Conservation (phyloP, 208 protist genomes). For the Crithidia expoeki region DNA sequence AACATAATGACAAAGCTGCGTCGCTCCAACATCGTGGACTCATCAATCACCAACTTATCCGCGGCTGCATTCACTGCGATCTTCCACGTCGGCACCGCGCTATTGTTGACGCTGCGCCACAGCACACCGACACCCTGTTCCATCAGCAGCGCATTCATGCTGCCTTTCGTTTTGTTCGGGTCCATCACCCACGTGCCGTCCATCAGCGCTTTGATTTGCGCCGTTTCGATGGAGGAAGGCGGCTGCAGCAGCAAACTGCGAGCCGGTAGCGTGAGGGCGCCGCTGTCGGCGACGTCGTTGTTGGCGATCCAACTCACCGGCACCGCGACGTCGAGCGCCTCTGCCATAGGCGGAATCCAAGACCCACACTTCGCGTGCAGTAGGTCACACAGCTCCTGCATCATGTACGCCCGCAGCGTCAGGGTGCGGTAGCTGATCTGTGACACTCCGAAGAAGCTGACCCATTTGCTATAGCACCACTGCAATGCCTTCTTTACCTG, state of each 20-base stretch:
- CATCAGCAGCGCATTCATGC: slow-evolving; percentile 41
- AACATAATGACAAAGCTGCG: slow-evolving; percentile 22
- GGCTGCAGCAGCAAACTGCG: slow-evolving; percentile 22
- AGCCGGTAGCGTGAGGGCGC: slow-evolving; percentile 25
- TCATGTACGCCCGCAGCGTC: slow-evolving; percentile 55
- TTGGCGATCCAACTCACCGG: slow-evolving; percentile 26
- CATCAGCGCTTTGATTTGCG: slow-evolving; percentile 51
- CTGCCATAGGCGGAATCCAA: slow-evolving; percentile 31
- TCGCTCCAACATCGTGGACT: slow-evolving; percentile 34
- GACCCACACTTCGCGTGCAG: slow-evolving; percentile 40
- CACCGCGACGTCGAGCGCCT: slow-evolving; percentile 52
- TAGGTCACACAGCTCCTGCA: slow-evolving; percentile 53
- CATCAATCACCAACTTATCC: slow-evolving; percentile 27
- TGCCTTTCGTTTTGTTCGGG: slow-evolving; percentile 35
- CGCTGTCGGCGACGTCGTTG: slow-evolving; percentile 19
- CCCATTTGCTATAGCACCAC: slow-evolving; percentile 67
- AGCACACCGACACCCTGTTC: slow-evolving; percentile 53
- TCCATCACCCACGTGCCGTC: slow-evolving; percentile 54
- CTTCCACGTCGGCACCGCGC: slow-evolving; percentile 30
- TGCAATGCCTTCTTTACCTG: slow-evolving; percentile 46
- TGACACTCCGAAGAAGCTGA: slow-evolving; percentile 42
- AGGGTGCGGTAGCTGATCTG: slow-evolving; percentile 49
- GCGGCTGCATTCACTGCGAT: slow-evolving; percentile 33
- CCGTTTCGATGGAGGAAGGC: slow-evolving; percentile 37
- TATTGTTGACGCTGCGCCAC: slow-evolving; percentile 52